Evolutionary conservation across 2,329 filamentous ascomycete species (phyloP), one percentile per base, ranked within the genome.

Genomic region (Chlorencoelia australis): DNA sequence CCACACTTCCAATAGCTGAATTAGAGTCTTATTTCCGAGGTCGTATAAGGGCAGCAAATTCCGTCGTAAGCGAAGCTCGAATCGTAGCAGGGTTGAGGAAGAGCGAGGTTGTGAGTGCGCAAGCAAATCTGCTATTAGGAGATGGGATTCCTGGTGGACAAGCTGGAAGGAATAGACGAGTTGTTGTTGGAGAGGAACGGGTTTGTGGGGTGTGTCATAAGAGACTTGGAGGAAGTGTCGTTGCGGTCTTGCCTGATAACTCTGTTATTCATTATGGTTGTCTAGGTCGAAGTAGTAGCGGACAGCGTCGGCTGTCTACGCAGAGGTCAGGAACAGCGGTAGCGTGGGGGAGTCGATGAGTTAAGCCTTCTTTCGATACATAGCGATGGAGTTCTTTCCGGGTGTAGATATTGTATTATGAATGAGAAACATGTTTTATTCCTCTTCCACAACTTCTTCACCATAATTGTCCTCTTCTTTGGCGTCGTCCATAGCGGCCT

Each of bases 131-230:
- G 34, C 63, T 84, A 30, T 68, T 95, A 1, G 89, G 88, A 2
- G 77, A 84, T 40, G 70, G 74, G 9, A 46, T 64, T n/a, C 59
- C 62, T 1, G 62, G 64, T 17, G 66, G 67, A 1, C 69, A 72
- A 42, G 66, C 64, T 30, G 73, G 72, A 2, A 62, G 75, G 51
- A 79, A 73, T 50, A 61, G 74, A 24, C 72, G 85, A 47, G 87
- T 95, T 8, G 75, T 86, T 14, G 78, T 98, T 34, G 76, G 73
- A 7, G 89, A 98, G 51, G 89, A 96, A 55, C 69, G 85, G 34
- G 80, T 94, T 37, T 98, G 91, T 57, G 79, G 82, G 9, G 84
- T 94, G 11, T 98, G 91, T 57, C 82, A 94, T 59, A 96, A 95
- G 67, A 69, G 91, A 47, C 73, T 98, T 46, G 89, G 88, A 1